Evolutionary conservation across 2,329 filamentous ascomycete genomes (phyloP).

Genomic region (Dothistroma septosporum): DNA sequence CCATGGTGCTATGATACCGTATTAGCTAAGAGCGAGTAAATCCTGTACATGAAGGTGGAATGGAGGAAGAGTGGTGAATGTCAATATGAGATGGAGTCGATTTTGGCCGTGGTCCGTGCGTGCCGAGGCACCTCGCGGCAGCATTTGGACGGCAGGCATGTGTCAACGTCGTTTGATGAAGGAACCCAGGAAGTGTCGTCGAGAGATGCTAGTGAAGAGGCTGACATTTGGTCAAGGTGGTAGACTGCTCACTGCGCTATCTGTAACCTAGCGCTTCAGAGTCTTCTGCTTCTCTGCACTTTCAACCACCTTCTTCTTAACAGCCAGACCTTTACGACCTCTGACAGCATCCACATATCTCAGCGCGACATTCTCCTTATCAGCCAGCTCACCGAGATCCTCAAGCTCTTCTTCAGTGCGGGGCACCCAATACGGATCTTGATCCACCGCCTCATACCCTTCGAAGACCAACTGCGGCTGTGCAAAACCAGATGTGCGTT

Average conservation of each 20-base stretch:
- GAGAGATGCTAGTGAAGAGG: not conserved
- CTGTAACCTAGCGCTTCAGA: conserved; percentile 51
- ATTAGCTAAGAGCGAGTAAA: not conserved
- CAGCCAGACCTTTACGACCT: conserved; percentile 78
- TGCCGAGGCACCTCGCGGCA: not conserved
- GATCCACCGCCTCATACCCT: conserved; percentile 86
- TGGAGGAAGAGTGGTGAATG: not conserved
- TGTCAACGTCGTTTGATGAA: not conserved
- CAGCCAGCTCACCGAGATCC: conserved; percentile 88
- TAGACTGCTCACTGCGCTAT: not conserved
- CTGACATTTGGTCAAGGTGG: not conserved
- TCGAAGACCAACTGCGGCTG: conserved; percentile 90
- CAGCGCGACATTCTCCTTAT: conserved; percentile 94
- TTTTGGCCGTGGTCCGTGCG: not conserved
- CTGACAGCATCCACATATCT: conserved; percentile 89
- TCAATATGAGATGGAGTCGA: not conserved
- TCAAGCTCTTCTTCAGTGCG: conserved; percentile 95
- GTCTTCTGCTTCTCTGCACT: conserved; percentile 92
- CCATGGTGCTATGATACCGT: conserved; percentile 26
- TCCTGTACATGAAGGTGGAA: not conserved
- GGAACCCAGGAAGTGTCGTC: not conserved
- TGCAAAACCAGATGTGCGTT: conserved; percentile 83
- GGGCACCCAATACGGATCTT: conserved; percentile 97
- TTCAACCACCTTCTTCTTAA: conserved; percentile 65
- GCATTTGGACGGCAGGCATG: not conserved